phyloP scores from a whole-genome alignment of 2,329 filamentous ascomycete genomes.

The Cercospora sp. region DNA sequence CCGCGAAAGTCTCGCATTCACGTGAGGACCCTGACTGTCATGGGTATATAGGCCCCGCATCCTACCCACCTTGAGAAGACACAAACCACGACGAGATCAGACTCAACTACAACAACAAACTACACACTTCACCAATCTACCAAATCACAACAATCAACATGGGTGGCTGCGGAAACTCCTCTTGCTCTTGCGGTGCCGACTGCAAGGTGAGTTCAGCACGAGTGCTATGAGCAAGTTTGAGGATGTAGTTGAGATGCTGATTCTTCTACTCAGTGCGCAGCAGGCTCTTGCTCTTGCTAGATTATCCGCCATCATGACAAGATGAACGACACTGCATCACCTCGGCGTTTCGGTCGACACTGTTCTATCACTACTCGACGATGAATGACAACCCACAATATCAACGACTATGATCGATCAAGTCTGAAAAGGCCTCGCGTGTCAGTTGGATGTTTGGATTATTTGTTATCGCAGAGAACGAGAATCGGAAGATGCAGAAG shows the following conservation, averaged over 20 bases:
- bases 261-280: constrained; percentile 24
- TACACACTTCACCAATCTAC: neutral
- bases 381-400: neutral
- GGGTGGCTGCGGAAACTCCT: constrained; percentile 39
- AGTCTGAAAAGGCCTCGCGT: neutral
- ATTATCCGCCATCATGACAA: constrained; percentile 4
- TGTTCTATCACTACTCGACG: neutral
- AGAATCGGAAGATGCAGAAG: neutral
- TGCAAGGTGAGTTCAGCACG: constrained; percentile 11
- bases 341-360: constrained; percentile 8
- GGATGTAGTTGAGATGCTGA: neutral
- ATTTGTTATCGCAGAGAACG: neutral
- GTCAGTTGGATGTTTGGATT: neutral
- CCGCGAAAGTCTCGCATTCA: neutral
- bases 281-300: constrained; percentile 35
- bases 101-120: neutral
- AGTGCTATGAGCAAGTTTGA: neutral
- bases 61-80: constrained; percentile 4
- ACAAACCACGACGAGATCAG: constrained; percentile 8
- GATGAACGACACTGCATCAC: constrained; percentile 10
- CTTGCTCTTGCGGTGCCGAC: constrained; percentile 37
- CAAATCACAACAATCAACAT: constrained; percentile 29
- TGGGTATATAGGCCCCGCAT: constrained; percentile 8
- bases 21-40: neutral
- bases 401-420: neutral